Evolutionary conservation across 495 filamentous ascomycete species (phyloP).

Genomic region (Friedmanniomyces simplex): DNA sequence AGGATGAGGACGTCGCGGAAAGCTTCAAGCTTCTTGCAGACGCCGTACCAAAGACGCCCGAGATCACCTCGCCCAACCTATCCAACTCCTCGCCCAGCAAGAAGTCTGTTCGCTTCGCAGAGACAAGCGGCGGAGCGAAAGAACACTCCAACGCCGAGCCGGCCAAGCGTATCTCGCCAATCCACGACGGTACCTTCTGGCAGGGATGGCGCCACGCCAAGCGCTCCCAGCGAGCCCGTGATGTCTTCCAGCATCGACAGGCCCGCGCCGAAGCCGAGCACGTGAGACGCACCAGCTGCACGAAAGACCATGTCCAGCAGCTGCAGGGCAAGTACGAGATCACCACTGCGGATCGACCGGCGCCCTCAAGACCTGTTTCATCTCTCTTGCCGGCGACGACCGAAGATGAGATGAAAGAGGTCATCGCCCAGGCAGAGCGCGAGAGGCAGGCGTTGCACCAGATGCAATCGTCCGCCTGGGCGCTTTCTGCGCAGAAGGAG

Average conservation of each 20-base stretch:
- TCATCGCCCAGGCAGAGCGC: conserved; percentile 49
- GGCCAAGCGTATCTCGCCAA: conserved; percentile 22
- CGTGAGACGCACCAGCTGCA: conserved; percentile 52
- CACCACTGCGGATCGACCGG: conserved; percentile 37
- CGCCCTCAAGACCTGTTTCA: conserved; percentile 36
- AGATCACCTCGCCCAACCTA: neutral
- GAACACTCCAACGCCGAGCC: neutral
- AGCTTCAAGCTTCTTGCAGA: conserved; percentile 32
- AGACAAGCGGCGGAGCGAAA: conserved; percentile 36
- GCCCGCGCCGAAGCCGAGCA: conserved; percentile 84
- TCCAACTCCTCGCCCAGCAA: conserved; percentile 33
- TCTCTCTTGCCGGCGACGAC: conserved; percentile 24
- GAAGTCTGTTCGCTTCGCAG: conserved; percentile 69
- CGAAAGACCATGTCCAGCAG: conserved; percentile 40
- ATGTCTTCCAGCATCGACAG: conserved; percentile 73
- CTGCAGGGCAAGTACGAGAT: conserved; percentile 70
- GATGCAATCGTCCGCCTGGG: conserved; percentile 65
- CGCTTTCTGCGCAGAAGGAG: conserved; percentile 63
- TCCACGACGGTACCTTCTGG: conserved; percentile 76
- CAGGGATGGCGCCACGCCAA: conserved; percentile 70
- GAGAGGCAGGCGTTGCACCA: conserved; percentile 71
- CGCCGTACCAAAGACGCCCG: conserved; percentile 22
- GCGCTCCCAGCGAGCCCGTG: conserved; percentile 46
- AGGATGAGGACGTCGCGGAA: conserved; percentile 46
- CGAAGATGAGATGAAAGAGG: conserved; percentile 46